Percentiles rank a stretch among this genome's conserved stretches.
phyloP scores from a whole-genome alignment of 768 basidiomycete species.

The Fomitopsis serialis region DNA sequence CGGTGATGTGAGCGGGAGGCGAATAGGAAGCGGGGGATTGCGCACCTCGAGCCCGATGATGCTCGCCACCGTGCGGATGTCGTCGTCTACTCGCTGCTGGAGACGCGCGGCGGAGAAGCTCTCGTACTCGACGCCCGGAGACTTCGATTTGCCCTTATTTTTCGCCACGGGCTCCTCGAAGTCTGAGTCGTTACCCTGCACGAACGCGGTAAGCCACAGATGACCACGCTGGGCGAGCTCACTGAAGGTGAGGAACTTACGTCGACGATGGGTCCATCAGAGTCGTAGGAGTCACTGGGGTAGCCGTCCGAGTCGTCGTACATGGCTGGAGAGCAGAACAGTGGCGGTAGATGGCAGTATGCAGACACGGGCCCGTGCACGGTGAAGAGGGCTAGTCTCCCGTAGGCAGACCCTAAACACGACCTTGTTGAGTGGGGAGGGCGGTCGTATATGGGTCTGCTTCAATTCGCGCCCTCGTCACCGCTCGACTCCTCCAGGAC shows the following conservation, averaged over 20 bases:
- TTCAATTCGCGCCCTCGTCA: too few species aligned
- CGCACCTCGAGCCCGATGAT: conserved; percentile 26
- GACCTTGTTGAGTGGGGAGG: too few species aligned
- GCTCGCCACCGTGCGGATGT: conserved; percentile 21
- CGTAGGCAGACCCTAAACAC: too few species aligned
- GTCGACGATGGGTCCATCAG: conserved; percentile 14
- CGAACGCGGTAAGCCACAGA: not conserved
- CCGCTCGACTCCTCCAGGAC: too few species aligned
- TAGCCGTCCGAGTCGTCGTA: conserved; percentile 23
- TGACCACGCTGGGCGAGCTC: too few species aligned
- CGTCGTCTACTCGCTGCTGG: conserved; percentile 17
- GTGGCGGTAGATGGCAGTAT: too few species aligned
- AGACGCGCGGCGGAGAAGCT: conserved; percentile 19
- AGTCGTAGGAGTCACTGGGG: conserved; percentile 20
- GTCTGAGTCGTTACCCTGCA: conserved; percentile 19
- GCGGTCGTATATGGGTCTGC: too few species aligned
- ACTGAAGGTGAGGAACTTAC: conserved; percentile 8
- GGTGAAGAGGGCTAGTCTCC: too few species aligned
- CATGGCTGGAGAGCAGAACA: conserved; percentile 10
- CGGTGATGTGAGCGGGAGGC: conserved; percentile 1
- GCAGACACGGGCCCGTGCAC: too few species aligned
- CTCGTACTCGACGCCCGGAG: conserved; percentile 13
- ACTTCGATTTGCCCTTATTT: conserved; percentile 22
- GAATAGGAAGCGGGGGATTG: conserved; percentile 1
- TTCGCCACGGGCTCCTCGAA: conserved; percentile 11